Base-by-base conservation (phyloP, 768 basidiomycete genomes). In the Lyophyllum semitale region DNA sequence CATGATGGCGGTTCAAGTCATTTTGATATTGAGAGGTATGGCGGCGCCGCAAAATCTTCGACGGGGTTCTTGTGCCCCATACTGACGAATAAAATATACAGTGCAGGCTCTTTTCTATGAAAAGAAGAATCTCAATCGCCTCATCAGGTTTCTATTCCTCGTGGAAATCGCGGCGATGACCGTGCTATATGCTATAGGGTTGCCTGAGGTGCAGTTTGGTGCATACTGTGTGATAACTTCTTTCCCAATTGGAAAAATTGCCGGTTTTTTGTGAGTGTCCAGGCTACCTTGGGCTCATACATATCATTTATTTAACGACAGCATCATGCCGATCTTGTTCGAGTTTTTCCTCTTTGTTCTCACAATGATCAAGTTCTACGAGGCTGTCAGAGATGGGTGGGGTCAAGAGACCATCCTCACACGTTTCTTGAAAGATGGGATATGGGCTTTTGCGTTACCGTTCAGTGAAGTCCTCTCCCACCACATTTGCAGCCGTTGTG, bases 291-390 rank as follows among this genome's bases (percentile, higher is more conserved):
- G 12, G n/a, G 35, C 47, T 26, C 20, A 33, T 26, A 37, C 41
- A 8, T 38, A 17, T n/a, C 3, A 9, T 20, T 25, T 45, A 2
- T 15, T n/a, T n/a, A n/a, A n/a, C n/a, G n/a, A n/a, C 48, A 66
- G 63, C 15, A 38, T 60, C 2, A 52, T 54, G 12, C 61, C 66
- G 12, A 56, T 66, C 17, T 2, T 62, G 17, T 59, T 66, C 27
- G 66, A 68, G 30, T 64, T 55, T 20, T 25, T 62, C 12, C 58
- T 68, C 26, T 66, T 68, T 53, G 53, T 59, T 15, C 43, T 68
- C 38, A 68, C 66, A 3, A 65, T 66, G 65, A 37, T 52, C 30
- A 67, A 66, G 48, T 67, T 67, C 33, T 67, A 64, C 38, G 15
- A 37, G 22, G 59, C 63, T 26, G 52, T 64, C 2, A 59, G 63